Percentiles rank a stretch among this genome's conserved stretches.
These are phyloP conservation scores for Colletotrichum brevisporum DNA, from an alignment of 2,329 filamentous ascomycete species.

Conservation along the genomic window DNA sequence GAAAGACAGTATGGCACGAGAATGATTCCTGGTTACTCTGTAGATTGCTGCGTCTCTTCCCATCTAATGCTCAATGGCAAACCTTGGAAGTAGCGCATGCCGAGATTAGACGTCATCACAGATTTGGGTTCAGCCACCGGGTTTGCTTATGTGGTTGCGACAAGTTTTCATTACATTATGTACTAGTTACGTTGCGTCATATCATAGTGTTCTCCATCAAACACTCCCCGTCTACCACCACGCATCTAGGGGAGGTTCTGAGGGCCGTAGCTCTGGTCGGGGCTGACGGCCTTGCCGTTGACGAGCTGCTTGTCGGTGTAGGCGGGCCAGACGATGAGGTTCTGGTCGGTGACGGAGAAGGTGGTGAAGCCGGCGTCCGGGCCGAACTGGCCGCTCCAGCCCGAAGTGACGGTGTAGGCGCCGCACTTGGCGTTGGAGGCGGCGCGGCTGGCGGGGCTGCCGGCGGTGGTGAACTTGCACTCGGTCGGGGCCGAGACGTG, in stretches of 20 bases:
- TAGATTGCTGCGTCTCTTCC: too few relatives aligned
- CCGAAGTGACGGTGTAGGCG: slow-evolving; percentile 64
- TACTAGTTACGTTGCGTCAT: too few relatives aligned
- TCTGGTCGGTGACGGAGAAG: slow-evolving; percentile 62
- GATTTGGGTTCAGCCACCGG: too few relatives aligned
- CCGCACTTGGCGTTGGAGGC: slow-evolving; percentile 61
- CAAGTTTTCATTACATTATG: too few relatives aligned
- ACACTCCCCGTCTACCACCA: background rate
- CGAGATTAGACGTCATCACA: too few relatives aligned
- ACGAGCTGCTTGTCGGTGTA: slow-evolving; percentile 67
- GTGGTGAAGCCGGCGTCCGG: slow-evolving; percentile 67
- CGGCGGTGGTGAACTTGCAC: slow-evolving; percentile 57
- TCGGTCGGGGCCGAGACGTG: slow-evolving; percentile 46
- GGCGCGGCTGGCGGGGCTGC: slow-evolving; percentile 54
- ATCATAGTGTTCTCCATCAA: too few relatives aligned
- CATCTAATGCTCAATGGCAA: too few relatives aligned
- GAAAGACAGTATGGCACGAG: too few relatives aligned
- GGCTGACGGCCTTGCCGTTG: slow-evolving; percentile 59
- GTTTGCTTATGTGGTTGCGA: too few relatives aligned
- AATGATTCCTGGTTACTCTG: too few relatives aligned
- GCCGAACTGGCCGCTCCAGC: slow-evolving; percentile 71
- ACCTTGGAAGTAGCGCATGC: too few relatives aligned
- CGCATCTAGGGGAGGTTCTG: slow-evolving; percentile 38
- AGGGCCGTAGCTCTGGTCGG: slow-evolving; percentile 63
- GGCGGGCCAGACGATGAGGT: slow-evolving; percentile 64